Conservation (phyloP, 768 basidiomycete genomes). For the Hysterangium stoloniferum region DNA sequence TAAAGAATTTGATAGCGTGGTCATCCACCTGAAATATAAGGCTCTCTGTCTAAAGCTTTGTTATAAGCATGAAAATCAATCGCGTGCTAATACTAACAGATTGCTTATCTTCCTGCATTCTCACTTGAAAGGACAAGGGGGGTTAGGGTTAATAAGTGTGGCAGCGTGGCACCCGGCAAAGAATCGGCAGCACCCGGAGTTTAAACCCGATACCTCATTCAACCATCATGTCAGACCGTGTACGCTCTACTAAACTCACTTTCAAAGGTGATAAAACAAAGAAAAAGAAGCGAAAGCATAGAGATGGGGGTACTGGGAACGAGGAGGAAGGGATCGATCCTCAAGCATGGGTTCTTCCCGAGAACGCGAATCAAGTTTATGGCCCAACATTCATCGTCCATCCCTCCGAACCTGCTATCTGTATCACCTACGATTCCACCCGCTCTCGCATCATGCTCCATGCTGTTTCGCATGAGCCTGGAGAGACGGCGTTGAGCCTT, state of each 20-base stretch:
- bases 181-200: background rate
- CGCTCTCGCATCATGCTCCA: conserved; percentile 64
- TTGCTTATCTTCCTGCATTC: too few relatives aligned
- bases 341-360: conserved; percentile 76
- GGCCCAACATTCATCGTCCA: conserved; percentile 85
- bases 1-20: conserved; percentile 83
- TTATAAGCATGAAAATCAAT: too few relatives aligned
- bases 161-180: too few relatives aligned
- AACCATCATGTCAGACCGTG: conserved; percentile 19
- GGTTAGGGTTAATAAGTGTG: too few relatives aligned
- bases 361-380: conserved; percentile 63
- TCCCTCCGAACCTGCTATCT: conserved; percentile 75
- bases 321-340: conserved; percentile 55
- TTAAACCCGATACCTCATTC: background rate
- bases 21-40: too few relatives aligned
- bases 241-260: conserved; percentile 68
- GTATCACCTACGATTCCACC: conserved; percentile 71
- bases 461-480: conserved; percentile 41
- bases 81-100: too few relatives aligned
- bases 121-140: too few relatives aligned
- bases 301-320: conserved; percentile 37
- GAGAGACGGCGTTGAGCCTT: conserved; percentile 43
- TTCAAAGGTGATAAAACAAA: conserved; percentile 85
- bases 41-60: too few relatives aligned
- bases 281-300: conserved; percentile 67